Evolutionary conservation across 2,329 filamentous ascomycete genomes (phyloP).

Genomic region (Fusarium palustre): DNA sequence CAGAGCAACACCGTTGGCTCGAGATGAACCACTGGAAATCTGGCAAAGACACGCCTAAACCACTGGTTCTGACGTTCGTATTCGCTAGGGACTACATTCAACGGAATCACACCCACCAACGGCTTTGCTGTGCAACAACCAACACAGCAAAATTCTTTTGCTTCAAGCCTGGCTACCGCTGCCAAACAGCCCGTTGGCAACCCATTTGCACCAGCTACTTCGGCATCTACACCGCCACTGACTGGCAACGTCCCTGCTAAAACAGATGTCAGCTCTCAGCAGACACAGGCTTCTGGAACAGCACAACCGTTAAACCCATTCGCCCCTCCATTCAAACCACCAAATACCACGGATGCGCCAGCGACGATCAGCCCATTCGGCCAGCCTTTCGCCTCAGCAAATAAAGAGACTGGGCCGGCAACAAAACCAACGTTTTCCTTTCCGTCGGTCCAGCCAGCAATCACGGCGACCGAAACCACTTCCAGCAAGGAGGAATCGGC

Average conservation of each 20-base stretch:
- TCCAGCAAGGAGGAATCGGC: conserved; percentile 5
- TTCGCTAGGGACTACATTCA: conserved; percentile 45
- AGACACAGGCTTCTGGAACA: conserved; percentile 8
- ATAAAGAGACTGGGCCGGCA: neutral
- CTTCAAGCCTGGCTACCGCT: conserved; percentile 17
- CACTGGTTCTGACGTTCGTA: conserved; percentile 49
- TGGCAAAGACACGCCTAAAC: conserved; percentile 44
- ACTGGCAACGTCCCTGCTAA: conserved; percentile 13
- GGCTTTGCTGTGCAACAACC: conserved; percentile 34
- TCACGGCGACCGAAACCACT: conserved; percentile 1
- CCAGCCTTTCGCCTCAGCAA: conserved; percentile 4
- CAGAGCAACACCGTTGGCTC: conserved; percentile 39
- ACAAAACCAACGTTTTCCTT: conserved; percentile 18
- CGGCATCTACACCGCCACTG: conserved; percentile 12
- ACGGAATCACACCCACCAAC: conserved; percentile 35
- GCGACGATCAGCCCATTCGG: conserved; percentile 26
- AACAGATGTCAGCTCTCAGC: conserved; percentile 3
- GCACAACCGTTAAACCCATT: conserved; percentile 32
- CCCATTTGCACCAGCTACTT: conserved; percentile 35
- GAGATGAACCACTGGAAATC: conserved; percentile 47
- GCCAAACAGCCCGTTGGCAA: conserved; percentile 26
- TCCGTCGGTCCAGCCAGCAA: conserved; percentile 8
- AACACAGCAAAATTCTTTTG: conserved; percentile 42
- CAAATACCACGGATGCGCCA: neutral
- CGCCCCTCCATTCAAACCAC: conserved; percentile 16